phyloP scores from a whole-genome alignment of 1,284 basidiomycete genomes.

The Ustilago curta region DNA sequence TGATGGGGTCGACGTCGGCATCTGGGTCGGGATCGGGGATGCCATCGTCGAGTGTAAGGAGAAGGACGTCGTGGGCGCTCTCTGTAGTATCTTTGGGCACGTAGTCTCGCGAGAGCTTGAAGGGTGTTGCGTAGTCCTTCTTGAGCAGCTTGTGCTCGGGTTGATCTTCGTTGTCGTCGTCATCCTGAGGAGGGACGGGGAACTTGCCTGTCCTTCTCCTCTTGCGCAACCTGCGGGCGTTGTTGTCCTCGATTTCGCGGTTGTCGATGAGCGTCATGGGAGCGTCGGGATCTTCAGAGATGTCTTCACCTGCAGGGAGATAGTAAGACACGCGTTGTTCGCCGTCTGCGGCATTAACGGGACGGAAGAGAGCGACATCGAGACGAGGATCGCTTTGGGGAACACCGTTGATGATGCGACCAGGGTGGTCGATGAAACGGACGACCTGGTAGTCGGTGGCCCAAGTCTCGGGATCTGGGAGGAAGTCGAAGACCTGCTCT shows the following conservation, averaged over 20 bases:
- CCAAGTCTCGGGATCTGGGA: slow-evolving; percentile 68
- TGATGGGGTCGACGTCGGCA: slow-evolving; percentile 44
- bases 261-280: slow-evolving; percentile 42
- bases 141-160: slow-evolving; percentile 28
- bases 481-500: slow-evolving; percentile 61
- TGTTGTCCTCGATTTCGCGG: slow-evolving; percentile 42
- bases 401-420: slow-evolving; percentile 51
- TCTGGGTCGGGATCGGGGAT: slow-evolving; percentile 58
- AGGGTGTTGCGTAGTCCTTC: slow-evolving; percentile 56
- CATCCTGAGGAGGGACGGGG: slow-evolving; percentile 33
- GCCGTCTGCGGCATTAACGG: slow-evolving; percentile 54
- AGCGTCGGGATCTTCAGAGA: slow-evolving; percentile 47
- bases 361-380: slow-evolving; percentile 59
- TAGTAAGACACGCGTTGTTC: slow-evolving; percentile 65
- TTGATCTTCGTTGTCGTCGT: slow-evolving; percentile 17
- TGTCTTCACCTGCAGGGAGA: slow-evolving; percentile 56
- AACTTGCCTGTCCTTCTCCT: slow-evolving; percentile 59
- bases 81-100: slow-evolving; percentile 56
- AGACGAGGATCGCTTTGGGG: slow-evolving; percentile 58
- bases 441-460: slow-evolving; percentile 65
- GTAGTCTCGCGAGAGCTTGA: slow-evolving; percentile 58
- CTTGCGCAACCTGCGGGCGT: slow-evolving; percentile 56
- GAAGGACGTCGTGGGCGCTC: slow-evolving; percentile 50
- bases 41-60: slow-evolving; percentile 61
- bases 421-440: slow-evolving; percentile 65